Evolutionary conservation across 169 alveolate genomes (phyloP).

Genomic region (Condylostoma magnum): DNA sequence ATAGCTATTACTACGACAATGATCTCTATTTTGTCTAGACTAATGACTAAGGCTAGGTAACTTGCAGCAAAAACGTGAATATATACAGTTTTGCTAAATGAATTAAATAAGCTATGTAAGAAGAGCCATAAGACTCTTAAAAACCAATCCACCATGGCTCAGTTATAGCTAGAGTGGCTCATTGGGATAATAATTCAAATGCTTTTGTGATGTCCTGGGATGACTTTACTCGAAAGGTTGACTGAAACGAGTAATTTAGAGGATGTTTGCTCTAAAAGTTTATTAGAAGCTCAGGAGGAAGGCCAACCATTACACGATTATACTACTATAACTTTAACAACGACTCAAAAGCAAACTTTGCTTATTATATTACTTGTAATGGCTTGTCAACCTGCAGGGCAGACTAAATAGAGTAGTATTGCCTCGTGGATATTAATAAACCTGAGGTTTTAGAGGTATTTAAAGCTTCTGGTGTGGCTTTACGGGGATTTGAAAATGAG

Average conservation of each 20-base stretch:
- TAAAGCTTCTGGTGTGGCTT: conserved; percentile 8
- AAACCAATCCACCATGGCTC: background rate
- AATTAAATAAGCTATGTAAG: background rate
- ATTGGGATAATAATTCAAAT: background rate
- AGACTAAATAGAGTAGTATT: background rate
- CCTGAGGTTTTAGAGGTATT: conserved; percentile 19
- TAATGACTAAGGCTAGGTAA: background rate
- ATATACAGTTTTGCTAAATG: background rate
- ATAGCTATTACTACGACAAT: conserved; percentile 12
- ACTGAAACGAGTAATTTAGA: background rate
- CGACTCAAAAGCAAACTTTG: conserved; percentile 24
- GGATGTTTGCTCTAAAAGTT: conserved; percentile 4
- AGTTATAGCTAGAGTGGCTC: background rate
- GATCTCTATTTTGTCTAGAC: conserved; percentile 21
- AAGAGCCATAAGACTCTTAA: background rate
- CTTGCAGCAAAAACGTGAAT: background rate
- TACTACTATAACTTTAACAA: background rate
- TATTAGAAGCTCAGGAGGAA: conserved; percentile 24
- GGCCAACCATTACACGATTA: conserved; percentile 22
- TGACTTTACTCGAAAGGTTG: background rate
- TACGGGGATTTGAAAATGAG: background rate
- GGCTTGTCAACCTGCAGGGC: background rate
- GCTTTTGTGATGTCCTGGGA: conserved; percentile 9
- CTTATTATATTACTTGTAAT: background rate
- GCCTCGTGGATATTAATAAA: conserved; percentile 4